These are phyloP conservation scores for Raffaelea arxii DNA, from an alignment of 2,329 filamentous ascomycete species.

Conservation along the genomic window DNA sequence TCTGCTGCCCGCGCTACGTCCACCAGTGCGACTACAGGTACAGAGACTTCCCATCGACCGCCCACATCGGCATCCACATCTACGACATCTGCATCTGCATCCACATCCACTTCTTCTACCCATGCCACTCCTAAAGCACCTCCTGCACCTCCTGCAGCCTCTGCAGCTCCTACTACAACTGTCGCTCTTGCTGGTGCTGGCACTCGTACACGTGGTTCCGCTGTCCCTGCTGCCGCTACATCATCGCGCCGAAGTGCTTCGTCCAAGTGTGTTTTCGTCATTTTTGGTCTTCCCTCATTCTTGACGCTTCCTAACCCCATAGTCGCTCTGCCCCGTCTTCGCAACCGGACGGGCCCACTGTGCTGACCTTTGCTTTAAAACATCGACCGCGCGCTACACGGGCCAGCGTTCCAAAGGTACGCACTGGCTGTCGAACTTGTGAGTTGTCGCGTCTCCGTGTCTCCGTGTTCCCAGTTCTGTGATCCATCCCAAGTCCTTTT, in stretches of 20 bases:
- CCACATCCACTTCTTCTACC: too few species aligned
- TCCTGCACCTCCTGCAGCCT: background rate
- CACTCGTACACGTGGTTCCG: background rate
- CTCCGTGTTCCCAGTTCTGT: too few species aligned
- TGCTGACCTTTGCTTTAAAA: conserved; percentile 20
- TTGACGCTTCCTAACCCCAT: background rate
- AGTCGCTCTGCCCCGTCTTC: background rate
- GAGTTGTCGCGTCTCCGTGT: conserved; percentile 1
- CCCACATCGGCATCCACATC: background rate
- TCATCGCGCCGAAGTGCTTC: background rate
- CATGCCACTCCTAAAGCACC: background rate
- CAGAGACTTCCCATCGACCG: background rate
- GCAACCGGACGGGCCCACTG: conserved; percentile 10
- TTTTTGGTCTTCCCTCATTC: background rate
- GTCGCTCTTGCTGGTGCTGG: background rate
- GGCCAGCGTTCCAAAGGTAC: conserved; percentile 19
- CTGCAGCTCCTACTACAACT: background rate
- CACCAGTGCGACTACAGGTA: background rate
- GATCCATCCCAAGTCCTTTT: too few species aligned
- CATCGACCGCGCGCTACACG: conserved; percentile 20
- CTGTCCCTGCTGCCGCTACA: background rate
- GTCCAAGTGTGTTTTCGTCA: background rate
- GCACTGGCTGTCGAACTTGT: conserved; percentile 19
- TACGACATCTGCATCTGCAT: background rate
- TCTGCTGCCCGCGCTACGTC: too few species aligned